Evolutionary conservation across 2,329 filamentous ascomycete species (phyloP).

Genomic region (Colletotrichum plurivorum): DNA sequence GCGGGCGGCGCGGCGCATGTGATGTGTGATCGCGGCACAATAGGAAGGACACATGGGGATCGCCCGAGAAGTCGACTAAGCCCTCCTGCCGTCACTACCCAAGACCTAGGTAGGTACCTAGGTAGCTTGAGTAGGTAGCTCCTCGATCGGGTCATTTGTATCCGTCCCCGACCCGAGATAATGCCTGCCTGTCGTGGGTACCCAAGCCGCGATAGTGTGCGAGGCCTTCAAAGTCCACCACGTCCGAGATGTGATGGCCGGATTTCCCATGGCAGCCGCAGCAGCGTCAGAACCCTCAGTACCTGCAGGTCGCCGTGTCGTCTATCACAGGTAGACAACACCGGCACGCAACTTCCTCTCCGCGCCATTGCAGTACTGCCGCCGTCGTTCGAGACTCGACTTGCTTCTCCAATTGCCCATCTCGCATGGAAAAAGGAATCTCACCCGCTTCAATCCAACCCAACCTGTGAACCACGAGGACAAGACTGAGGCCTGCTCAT

Average conservation of each 20-base stretch:
- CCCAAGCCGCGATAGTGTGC: neutral
- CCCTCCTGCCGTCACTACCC: constrained; percentile 7
- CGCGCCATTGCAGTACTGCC: neutral
- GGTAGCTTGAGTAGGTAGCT: constrained; percentile 9
- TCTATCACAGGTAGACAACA: neutral
- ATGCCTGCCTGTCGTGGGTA: constrained; percentile 12
- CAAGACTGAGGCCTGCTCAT: constrained; percentile 7
- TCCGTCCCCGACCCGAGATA: constrained; percentile 29
- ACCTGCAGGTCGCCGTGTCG: neutral
- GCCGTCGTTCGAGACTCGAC: constrained; percentile 1
- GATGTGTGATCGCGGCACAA: constrained; percentile 21
- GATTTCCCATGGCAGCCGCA: neutral
- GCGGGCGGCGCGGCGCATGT: constrained; percentile 9
- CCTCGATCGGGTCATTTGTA: constrained; percentile 24
- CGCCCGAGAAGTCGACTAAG: constrained; percentile 9
- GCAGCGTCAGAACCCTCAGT: neutral
- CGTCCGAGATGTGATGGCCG: neutral
- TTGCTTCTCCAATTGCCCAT: constrained; percentile 5
- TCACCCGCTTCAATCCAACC: constrained; percentile 30
- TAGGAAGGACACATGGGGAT: constrained; percentile 34
- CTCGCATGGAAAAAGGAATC: constrained; percentile 29
- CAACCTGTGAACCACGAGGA: constrained; percentile 18
- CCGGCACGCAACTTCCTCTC: no score
- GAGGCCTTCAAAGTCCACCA: neutral
- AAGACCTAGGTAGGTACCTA: no score